Conservation (phyloP, 371 early-diverging fungal species). For the Cokeromyces recurvatus region DNA sequence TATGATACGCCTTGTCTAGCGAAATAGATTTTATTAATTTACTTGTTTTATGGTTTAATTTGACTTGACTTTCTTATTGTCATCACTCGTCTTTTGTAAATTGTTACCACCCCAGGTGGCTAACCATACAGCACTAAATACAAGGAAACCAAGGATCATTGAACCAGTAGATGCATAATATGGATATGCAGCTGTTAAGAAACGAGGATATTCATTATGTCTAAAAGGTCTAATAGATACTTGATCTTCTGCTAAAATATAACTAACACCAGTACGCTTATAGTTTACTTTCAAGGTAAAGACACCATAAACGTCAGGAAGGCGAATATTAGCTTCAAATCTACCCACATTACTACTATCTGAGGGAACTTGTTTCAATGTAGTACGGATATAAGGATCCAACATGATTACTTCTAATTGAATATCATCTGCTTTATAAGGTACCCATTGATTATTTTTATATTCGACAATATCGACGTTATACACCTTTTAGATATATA, state of each 20-base stretch:
- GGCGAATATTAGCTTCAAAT: constrained; percentile 56
- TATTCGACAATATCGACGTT: constrained; percentile 76
- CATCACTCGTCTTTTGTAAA: neutral
- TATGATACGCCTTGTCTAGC: too few species aligned
- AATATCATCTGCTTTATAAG: constrained; percentile 70
- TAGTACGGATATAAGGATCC: constrained; percentile 91
- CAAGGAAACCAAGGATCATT: constrained; percentile 81
- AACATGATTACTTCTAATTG: constrained; percentile 94
- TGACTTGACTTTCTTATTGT: constrained; percentile 2
- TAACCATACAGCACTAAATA: constrained; percentile 78
- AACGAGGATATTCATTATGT: constrained; percentile 94
- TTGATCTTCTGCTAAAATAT: constrained; percentile 66
- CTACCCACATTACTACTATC: constrained; percentile 22
- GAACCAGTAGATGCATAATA: constrained; percentile 88
- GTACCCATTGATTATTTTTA: constrained; percentile 73
- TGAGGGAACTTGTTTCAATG: constrained; percentile 51
- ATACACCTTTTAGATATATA: constrained; percentile 67
- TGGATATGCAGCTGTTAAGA: constrained; percentile 86
- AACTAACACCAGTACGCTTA: constrained; percentile 76
- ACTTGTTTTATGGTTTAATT: neutral
- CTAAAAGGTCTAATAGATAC: constrained; percentile 87
- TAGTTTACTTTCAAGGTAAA: constrained; percentile 93
- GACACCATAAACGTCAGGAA: constrained; percentile 96
- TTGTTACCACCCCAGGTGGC: constrained; percentile 37
- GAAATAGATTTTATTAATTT: neutral